Evolutionary conservation across 176 grass and related monocot species (phyloP).

Genomic region (Carex cristatella): DNA sequence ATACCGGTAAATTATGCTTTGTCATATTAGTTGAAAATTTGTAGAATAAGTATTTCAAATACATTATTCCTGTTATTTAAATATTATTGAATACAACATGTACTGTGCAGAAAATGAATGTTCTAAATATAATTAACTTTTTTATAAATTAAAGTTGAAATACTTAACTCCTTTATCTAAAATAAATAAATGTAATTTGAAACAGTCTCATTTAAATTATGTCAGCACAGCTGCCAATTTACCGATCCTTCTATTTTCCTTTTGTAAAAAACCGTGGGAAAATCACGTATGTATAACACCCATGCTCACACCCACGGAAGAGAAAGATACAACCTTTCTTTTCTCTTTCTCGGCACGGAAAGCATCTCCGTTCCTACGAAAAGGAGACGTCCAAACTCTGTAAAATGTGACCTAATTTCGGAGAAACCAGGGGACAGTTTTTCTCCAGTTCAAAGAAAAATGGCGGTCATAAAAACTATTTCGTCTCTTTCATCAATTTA

Average conservation of each 20-base stretch:
- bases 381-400: neutral
- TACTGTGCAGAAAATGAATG: too few species aligned
- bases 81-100: neutral
- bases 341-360: neutral
- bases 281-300: neutral
- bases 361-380: neutral
- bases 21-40: neutral
- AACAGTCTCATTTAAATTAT: neutral
- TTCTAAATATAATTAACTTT: too few species aligned
- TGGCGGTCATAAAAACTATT: neutral
- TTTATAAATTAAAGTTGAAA: too few species aligned
- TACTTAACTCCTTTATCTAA: too few species aligned
- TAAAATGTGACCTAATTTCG: neutral
- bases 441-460: neutral
- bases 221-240: neutral
- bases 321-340: neutral
- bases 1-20: neutral
- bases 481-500: slow-evolving; percentile 1
- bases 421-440: neutral
- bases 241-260: neutral
- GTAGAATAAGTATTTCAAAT: neutral
- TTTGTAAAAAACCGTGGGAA: slow-evolving; percentile 3
- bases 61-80: neutral
- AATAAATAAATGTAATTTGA: neutral
- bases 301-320: neutral